A percentile compares a stretch with the other conserved stretches of the same genome.
Evolutionary conservation across 2,329 filamentous ascomycete genomes (phyloP).

Genomic region (Ophidiomyces ophidiicola): DNA sequence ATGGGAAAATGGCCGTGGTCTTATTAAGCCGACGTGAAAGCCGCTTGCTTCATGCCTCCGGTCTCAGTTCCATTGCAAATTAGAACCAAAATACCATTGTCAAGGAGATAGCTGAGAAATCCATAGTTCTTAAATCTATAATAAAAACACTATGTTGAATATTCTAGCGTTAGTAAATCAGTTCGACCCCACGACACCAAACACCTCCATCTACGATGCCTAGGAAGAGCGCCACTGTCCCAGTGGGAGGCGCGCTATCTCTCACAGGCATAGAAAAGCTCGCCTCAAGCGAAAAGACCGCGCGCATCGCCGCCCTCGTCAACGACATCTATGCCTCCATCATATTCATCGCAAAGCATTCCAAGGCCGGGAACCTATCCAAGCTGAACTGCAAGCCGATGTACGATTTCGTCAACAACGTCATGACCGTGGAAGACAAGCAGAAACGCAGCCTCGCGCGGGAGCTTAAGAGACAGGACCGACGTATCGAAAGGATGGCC

Average conservation of each 20-base stretch:
- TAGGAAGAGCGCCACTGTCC: conserved; percentile 1
- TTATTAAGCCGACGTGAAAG: too few relatives aligned
- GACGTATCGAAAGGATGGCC: conserved; percentile 15
- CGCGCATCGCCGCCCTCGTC: conserved; percentile 21
- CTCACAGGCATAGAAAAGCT: conserved; percentile 19
- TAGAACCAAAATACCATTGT: too few relatives aligned
- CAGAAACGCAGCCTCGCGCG: conserved; percentile 12
- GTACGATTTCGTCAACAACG: conserved; percentile 20
- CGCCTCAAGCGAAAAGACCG: conserved; percentile 16
- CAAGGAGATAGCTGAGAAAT: too few relatives aligned
- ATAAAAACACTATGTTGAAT: too few relatives aligned
- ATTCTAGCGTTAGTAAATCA: too few relatives aligned
- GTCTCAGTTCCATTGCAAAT: too few relatives aligned
- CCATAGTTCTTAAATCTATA: too few relatives aligned
- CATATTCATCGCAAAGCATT: conserved; percentile 21
- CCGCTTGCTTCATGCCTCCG: too few relatives aligned
- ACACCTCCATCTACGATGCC: background rate
- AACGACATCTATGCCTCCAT: conserved; percentile 24
- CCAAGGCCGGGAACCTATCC: conserved; percentile 19
- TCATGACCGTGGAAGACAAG: conserved; percentile 17
- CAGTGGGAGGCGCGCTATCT: conserved; percentile 18
- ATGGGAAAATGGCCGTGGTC: too few relatives aligned
- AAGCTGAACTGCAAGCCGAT: conserved; percentile 19
- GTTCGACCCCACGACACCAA: too few relatives aligned
- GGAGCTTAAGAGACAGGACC: conserved; percentile 17